Evolutionary conservation across 192 early-diverging fungal species (phyloP).

Genomic region (Cetraspora pellucida): DNA sequence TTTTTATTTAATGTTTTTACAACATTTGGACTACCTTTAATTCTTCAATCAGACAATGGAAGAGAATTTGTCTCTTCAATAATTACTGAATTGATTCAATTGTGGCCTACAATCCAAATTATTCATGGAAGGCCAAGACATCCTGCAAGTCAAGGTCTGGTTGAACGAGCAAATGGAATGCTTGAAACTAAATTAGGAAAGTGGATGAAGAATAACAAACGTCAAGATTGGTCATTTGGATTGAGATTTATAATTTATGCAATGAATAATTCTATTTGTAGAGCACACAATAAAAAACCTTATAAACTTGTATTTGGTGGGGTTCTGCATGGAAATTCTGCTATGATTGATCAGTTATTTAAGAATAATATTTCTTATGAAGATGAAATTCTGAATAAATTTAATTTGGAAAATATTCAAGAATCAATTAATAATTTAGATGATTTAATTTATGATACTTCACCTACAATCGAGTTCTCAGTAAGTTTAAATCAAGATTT

Average conservation of each 20-base stretch:
- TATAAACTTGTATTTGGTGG: slow-evolving; percentile 3
- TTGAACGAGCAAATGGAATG: background rate
- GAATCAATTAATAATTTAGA: background rate
- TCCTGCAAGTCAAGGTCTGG: slow-evolving; percentile 1
- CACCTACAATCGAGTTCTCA: background rate
- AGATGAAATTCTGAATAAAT: background rate
- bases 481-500: too few relatives aligned
- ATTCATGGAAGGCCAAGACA: slow-evolving; percentile 1
- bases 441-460: background rate
- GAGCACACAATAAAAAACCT: background rate
- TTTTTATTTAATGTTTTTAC: slow-evolving; percentile 18
- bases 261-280: slow-evolving; percentile 19
- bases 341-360: background rate
- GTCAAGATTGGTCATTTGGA: background rate
- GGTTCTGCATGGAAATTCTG: background rate
- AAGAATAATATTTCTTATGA: slow-evolving; percentile 1
- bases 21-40: slow-evolving; percentile 2
- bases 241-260: slow-evolving; percentile 3
- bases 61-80: slow-evolving; percentile 5
- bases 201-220: slow-evolving; percentile 1
- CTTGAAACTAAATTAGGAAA: background rate
- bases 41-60: slow-evolving; percentile 8
- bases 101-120: slow-evolving; percentile 13
- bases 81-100: background rate
- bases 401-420: background rate